Conservation (phyloP, 2,329 filamentous ascomycete species). For the Aspergillus hiratsukae region DNA sequence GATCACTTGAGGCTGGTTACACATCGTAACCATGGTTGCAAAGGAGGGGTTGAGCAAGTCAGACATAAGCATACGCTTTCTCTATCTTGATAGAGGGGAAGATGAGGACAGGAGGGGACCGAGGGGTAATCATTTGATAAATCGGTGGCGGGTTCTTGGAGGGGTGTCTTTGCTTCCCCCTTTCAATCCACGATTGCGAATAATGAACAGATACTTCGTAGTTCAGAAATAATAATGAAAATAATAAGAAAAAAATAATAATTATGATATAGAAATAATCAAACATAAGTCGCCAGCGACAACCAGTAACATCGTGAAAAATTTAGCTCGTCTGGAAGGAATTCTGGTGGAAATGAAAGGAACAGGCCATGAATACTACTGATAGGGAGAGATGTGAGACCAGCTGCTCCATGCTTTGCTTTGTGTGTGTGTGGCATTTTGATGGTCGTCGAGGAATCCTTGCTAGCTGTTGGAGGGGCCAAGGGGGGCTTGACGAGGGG, state of each 20-base stretch:
- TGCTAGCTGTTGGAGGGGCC: constrained; percentile 18
- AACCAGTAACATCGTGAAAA: background rate
- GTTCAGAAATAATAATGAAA: background rate
- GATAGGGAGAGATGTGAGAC: background rate
- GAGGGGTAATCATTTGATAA: constrained; percentile 8
- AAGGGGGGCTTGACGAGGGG: constrained; percentile 16
- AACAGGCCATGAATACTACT: constrained; percentile 17
- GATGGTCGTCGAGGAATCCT: constrained; percentile 19
- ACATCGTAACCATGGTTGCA: background rate
- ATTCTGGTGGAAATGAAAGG: constrained; percentile 21
- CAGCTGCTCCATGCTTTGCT: constrained; percentile 3
- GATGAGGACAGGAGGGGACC: constrained; percentile 6
- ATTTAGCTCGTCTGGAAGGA: constrained; percentile 4
- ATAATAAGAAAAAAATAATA: constrained; percentile 1
- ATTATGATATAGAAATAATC: constrained; percentile 1
- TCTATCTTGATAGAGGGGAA: background rate
- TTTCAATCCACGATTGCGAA: background rate
- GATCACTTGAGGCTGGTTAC: background rate
- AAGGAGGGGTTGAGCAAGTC: constrained; percentile 6
- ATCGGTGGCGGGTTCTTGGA: constrained; percentile 11
- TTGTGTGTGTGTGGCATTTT: too few species aligned
- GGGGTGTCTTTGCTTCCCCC: constrained; percentile 1
- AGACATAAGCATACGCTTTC: background rate
- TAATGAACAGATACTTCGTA: background rate
- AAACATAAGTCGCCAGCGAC: constrained; percentile 4